Percentiles rank a stretch among this genome's conserved stretches.
These are phyloP conservation scores for Amanita inopinata DNA, from an alignment of 768 basidiomycete species.

Conservation along the genomic window DNA sequence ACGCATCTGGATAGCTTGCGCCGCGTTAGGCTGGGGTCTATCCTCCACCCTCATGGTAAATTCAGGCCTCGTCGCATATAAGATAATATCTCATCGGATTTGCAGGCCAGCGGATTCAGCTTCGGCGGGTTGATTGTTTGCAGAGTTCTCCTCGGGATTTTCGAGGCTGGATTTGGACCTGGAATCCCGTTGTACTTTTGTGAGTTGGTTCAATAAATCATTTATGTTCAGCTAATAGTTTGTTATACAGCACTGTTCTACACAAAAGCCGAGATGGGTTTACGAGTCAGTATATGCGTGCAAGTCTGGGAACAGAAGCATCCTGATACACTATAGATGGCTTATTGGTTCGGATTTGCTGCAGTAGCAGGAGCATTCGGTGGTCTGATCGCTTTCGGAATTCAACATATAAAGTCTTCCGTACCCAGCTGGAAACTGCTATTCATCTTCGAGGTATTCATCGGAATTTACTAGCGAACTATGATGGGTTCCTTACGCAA, in stretches of 20 bases:
- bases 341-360: slow-evolving; percentile 79
- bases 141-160: slow-evolving; percentile 59
- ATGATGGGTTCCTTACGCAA: background rate
- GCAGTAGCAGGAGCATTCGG: slow-evolving; percentile 81
- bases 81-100: background rate
- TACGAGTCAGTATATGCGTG: slow-evolving; percentile 37
- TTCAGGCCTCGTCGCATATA: background rate
- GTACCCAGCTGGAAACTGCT: slow-evolving; percentile 52
- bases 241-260: slow-evolving; percentile 56
- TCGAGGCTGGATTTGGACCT: slow-evolving; percentile 73
- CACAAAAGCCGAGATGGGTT: slow-evolving; percentile 63
- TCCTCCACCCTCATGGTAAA: slow-evolving; percentile 62
- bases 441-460: slow-evolving; percentile 61
- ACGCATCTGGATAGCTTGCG: slow-evolving; percentile 52
- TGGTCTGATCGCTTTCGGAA: slow-evolving; percentile 74
- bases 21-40: slow-evolving; percentile 69
- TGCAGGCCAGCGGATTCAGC: slow-evolving; percentile 50
- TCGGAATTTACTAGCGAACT: background rate
- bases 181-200: slow-evolving; percentile 74
- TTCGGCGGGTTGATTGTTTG: slow-evolving; percentile 48
- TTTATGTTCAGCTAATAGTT: background rate
- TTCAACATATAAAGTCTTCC: slow-evolving; percentile 47
- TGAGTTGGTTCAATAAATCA: slow-evolving; percentile 22
- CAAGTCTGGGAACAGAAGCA: background rate
- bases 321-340: slow-evolving; percentile 31